phyloP scores from a whole-genome alignment of 179 eudicot species.

The Silene vulgaris region DNA sequence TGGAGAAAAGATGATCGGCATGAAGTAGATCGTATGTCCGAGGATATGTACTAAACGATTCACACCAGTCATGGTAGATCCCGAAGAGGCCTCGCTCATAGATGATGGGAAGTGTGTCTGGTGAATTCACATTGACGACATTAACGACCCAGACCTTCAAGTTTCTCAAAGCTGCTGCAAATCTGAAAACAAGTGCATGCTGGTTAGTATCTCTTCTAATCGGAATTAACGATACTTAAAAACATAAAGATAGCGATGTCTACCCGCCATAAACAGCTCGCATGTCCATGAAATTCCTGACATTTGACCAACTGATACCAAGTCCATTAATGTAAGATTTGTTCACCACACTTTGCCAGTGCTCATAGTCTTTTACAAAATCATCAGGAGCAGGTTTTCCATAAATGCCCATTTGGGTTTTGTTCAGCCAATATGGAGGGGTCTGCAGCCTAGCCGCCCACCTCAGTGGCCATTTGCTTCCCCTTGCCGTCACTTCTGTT shows the following conservation, averaged over 20 bases:
- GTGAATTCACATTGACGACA: constrained; percentile 70
- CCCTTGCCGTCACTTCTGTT: constrained; percentile 44
- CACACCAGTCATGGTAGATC: constrained; percentile 94
- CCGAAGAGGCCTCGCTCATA: constrained; percentile 89
- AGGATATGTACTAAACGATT: constrained; percentile 89
- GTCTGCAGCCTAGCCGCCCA: constrained; percentile 55
- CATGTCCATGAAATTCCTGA: constrained; percentile 90
- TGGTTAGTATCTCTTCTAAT: background rate
- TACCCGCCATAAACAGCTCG: constrained; percentile 94
- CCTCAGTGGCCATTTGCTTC: constrained; percentile 65
- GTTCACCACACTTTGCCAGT: constrained; percentile 63
- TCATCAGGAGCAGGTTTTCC: constrained; percentile 85
- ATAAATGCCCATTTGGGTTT: constrained; percentile 66
- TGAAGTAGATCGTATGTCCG: constrained; percentile 82
- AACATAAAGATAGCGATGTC: constrained; percentile 1
- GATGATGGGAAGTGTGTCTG: constrained; percentile 84
- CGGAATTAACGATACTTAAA: background rate
- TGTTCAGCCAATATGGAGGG: constrained; percentile 74
- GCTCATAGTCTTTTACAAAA: constrained; percentile 60
- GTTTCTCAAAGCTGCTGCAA: constrained; percentile 83
- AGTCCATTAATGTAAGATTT: constrained; percentile 53
- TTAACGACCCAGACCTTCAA: constrained; percentile 75
- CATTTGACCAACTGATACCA: constrained; percentile 68
- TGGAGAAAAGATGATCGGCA: constrained; percentile 79
- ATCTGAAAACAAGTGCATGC: constrained; percentile 38